phyloP scores from a whole-genome alignment of 2,329 filamentous ascomycete genomes.

The Cercospora sp. region DNA sequence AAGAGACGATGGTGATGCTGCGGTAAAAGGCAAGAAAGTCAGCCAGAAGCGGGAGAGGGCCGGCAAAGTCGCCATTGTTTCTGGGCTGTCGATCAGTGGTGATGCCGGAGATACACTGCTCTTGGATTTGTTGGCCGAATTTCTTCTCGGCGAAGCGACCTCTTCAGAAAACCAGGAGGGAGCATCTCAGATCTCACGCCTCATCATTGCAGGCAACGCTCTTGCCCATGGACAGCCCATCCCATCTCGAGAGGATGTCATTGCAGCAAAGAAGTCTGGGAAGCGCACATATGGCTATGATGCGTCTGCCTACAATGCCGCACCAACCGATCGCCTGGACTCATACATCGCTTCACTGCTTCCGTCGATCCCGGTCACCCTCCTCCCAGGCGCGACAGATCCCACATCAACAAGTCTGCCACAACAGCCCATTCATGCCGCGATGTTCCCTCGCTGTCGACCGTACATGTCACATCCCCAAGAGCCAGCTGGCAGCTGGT shows the following conservation, averaged over 20 bases:
- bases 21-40: conserved; percentile 41
- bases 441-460: conserved; percentile 79
- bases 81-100: conserved; percentile 80
- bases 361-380: conserved; percentile 81
- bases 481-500: conserved; percentile 59
- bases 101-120: conserved; percentile 71
- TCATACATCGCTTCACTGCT: conserved; percentile 77
- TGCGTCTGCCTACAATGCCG: conserved; percentile 78
- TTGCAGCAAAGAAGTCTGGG: conserved; percentile 49
- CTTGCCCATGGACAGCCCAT: conserved; percentile 57
- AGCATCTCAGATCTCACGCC: conserved; percentile 70
- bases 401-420: conserved; percentile 87
- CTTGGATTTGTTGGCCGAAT: conserved; percentile 79
- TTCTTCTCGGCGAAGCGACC: conserved; percentile 78
- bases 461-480: conserved; percentile 58
- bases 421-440: conserved; percentile 88
- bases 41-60: conserved; percentile 47
- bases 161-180: conserved; percentile 60
- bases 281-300: conserved; percentile 93
- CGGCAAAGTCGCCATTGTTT: conserved; percentile 82
- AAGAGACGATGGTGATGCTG: conserved; percentile 54
- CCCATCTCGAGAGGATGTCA: conserved; percentile 49
- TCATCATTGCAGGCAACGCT: conserved; percentile 91
- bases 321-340: conserved; percentile 81
- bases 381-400: conserved; percentile 81